These are phyloP conservation scores for Quercus agrifolia DNA, from an alignment of 306 rosid species.

Conservation along the genomic window DNA sequence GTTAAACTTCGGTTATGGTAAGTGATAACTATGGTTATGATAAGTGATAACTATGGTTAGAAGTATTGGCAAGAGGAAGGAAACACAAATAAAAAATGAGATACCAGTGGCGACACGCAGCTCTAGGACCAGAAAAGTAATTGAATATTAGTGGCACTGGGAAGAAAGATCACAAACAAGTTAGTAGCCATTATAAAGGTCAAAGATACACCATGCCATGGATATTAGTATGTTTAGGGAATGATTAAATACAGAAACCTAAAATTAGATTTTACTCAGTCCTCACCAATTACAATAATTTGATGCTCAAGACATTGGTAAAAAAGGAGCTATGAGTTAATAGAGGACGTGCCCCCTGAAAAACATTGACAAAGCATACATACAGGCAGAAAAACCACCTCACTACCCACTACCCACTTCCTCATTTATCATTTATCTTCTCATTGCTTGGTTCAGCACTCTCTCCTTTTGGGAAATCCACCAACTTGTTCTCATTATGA, in stretches of 20 bases:
- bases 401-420: slow-evolving; percentile 3
- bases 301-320: slow-evolving; percentile 19
- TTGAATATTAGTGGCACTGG: not conserved
- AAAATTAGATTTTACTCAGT: slow-evolving; percentile 8
- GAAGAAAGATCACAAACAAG: not conserved
- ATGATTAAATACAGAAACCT: slow-evolving; percentile 16
- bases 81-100: too few species aligned
- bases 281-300: slow-evolving; percentile 13
- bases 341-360: slow-evolving; percentile 7
- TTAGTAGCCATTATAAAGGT: not conserved
- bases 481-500: slow-evolving; percentile 31
- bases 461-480: slow-evolving; percentile 22
- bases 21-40: too few species aligned
- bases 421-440: slow-evolving; percentile 35
- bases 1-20: too few species aligned
- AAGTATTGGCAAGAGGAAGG: too few species aligned
- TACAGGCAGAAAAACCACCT: slow-evolving; percentile 13
- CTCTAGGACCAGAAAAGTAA: not conserved
- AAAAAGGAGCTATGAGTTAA: slow-evolving; percentile 6
- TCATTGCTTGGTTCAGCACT: slow-evolving; percentile 16
- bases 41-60: too few species aligned
- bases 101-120: too few species aligned
- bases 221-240: not conserved
- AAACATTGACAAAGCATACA: slow-evolving; percentile 23
- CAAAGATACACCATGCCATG: not conserved